Conservation (phyloP, 768 basidiomycete genomes). For the Pleurotus djamor region DNA sequence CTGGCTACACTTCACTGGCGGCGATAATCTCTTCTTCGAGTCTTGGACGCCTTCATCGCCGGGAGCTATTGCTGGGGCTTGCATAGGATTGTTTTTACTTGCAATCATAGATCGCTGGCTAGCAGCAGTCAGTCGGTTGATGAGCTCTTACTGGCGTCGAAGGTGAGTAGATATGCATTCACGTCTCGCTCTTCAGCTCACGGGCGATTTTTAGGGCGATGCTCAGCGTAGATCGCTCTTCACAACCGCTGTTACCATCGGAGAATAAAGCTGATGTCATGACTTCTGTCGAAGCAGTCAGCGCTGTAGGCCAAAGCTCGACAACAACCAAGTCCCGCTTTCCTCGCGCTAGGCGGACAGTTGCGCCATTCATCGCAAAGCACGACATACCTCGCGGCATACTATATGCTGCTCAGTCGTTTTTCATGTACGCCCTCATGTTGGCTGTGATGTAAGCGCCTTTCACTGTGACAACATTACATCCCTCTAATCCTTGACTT, state of each 20-base stretch:
- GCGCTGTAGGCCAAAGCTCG: neutral
- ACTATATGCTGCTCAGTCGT: slow-evolving; percentile 59
- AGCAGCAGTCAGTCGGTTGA: slow-evolving; percentile 47
- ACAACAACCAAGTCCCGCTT: neutral
- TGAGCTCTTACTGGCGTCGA: slow-evolving; percentile 56
- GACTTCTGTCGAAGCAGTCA: neutral
- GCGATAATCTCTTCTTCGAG: slow-evolving; percentile 67
- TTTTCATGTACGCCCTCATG: slow-evolving; percentile 75
- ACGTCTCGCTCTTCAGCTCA: neutral
- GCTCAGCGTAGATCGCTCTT: neutral
- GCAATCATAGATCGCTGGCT: slow-evolving; percentile 73
- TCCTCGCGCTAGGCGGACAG: slow-evolving; percentile 26
- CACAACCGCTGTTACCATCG: neutral
- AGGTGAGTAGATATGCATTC: slow-evolving; percentile 36
- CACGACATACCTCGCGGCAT: slow-evolving; percentile 74
- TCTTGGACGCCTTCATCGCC: slow-evolving; percentile 64
- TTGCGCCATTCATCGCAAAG: slow-evolving; percentile 61
- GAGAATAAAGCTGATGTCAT: neutral
- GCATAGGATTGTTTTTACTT: slow-evolving; percentile 66
- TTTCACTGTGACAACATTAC: neutral
- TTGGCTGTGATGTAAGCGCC: slow-evolving; percentile 70
- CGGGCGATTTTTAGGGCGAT: neutral
- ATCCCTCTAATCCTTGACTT: slow-evolving; percentile 1
- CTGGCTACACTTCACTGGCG: slow-evolving; percentile 66
- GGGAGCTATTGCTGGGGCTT: slow-evolving; percentile 75